Conservation (phyloP, 148 eudicot genomes). For the Persicaria maculosa region DNA sequence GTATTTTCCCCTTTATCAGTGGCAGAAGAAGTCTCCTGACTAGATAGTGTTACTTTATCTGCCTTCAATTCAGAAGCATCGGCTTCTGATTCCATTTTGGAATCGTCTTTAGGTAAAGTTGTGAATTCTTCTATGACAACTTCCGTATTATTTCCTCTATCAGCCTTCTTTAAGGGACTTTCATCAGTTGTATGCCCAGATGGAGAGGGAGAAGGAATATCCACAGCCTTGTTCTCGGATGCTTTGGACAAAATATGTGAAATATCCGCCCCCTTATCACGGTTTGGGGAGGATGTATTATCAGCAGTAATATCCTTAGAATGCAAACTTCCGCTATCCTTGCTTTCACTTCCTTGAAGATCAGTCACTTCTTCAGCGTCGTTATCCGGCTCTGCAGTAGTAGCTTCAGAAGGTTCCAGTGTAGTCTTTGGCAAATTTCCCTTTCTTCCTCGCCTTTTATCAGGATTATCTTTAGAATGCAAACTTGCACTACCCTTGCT, state of each 20-base stretch:
- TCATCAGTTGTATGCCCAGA: neutral
- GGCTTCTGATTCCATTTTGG: constrained; percentile 34
- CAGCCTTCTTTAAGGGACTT: constrained; percentile 9
- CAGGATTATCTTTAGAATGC: constrained; percentile 19
- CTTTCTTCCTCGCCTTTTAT: constrained; percentile 36
- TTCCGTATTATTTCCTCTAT: constrained; percentile 16
- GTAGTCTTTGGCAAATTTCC: constrained; percentile 27
- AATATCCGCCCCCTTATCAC: constrained; percentile 25
- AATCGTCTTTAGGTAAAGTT: constrained; percentile 22
- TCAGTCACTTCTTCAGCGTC: constrained; percentile 24
- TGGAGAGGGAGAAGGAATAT: constrained; percentile 34
- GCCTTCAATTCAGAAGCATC: constrained; percentile 27
- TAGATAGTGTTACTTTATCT: constrained; percentile 17
- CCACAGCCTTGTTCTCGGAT: constrained; percentile 31
- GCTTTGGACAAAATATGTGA: constrained; percentile 29
- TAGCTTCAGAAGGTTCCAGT: constrained; percentile 28
- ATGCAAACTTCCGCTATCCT: constrained; percentile 27
- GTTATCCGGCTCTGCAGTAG: constrained; percentile 30
- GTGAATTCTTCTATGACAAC: constrained; percentile 27
- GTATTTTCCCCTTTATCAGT: constrained; percentile 27
- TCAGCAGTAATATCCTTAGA: constrained; percentile 27
- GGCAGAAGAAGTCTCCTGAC: constrained; percentile 29
- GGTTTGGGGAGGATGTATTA: constrained; percentile 22
- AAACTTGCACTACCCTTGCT: constrained; percentile 26
- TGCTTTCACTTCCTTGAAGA: constrained; percentile 22